A percentile compares a stretch with the other conserved stretches of the same genome.
Evolutionary conservation across 805 yeast genomes (phyloP).

Genomic region (Candida berthetii): DNA sequence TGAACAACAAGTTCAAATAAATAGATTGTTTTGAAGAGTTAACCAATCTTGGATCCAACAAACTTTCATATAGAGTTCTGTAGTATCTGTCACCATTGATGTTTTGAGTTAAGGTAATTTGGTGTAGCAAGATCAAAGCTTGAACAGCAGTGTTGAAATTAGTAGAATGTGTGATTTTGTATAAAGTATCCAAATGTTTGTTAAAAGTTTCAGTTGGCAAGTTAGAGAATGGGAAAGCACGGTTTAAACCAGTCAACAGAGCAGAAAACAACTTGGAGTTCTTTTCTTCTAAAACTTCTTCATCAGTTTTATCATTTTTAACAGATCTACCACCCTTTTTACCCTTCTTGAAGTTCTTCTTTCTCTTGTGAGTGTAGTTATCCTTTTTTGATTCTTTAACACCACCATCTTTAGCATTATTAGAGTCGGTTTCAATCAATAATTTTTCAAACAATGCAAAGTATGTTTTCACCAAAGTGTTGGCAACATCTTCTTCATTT

Average conservation of each 20-base stretch:
- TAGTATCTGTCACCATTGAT: constrained; percentile 65
- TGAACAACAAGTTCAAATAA: constrained; percentile 79
- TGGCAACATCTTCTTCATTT: constrained; percentile 76
- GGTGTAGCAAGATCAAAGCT: constrained; percentile 81
- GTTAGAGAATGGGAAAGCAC: constrained; percentile 90
- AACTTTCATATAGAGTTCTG: constrained; percentile 83
- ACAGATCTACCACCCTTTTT: constrained; percentile 85
- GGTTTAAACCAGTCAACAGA: constrained; percentile 86
- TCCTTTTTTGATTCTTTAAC: constrained; percentile 27
- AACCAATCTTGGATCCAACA: constrained; percentile 77
- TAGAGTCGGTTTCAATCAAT: constrained; percentile 58
- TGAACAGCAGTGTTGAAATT: constrained; percentile 93
- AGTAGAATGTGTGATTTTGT: constrained; percentile 87
- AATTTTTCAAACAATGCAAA: constrained; percentile 82
- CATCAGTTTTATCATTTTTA: constrained; percentile 55
- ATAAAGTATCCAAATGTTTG: constrained; percentile 76
- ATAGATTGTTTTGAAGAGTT: constrained; percentile 91
- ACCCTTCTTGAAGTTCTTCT: constrained; percentile 74
- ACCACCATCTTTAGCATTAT: constrained; percentile 34
- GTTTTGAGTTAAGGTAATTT: constrained; percentile 59
- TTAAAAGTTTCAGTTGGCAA: constrained; percentile 65
- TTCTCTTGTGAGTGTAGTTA: constrained; percentile 55
- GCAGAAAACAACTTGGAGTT: constrained; percentile 84
- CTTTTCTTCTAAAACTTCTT: constrained; percentile 68
- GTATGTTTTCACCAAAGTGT: constrained; percentile 75